Base-by-base conservation (phyloP, 2,329 filamentous ascomycete species). In the Calycina marina region DNA sequence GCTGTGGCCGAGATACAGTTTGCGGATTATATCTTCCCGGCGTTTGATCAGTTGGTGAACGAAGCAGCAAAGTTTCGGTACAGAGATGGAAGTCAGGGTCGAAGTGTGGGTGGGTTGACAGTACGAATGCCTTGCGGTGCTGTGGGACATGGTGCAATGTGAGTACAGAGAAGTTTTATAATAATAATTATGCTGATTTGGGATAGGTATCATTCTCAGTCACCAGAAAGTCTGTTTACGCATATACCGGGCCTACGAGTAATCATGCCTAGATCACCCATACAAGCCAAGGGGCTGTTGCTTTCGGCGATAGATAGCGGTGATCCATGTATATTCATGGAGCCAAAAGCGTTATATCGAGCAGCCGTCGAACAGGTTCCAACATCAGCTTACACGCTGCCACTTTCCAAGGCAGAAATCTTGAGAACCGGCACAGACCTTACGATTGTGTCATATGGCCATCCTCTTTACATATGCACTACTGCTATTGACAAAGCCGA, bases 1-100 rank as follows among this genome's bases (percentile, higher is more conserved):
- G 84, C 90, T 0, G 72, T 96, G 14, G 88, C 88, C 1, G 90
- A 98, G 61, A 75, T 84, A 22, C 78, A 84, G 46, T 84, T 84
- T 50, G 78, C 78, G 14, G 78, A 84, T 50, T 84, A 84, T 48
- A 72, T 83, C 22, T 83, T 72, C 48, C 78, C 78, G 2, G 77
- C 78, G 0, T 83, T 82, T 44, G 78, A 84, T 50, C 78, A 84
- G 56, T 65, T 84, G 31, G 77, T 83, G 42, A 83, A 83, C 42
- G 78, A 84, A 55, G 77, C 75, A 1, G 75, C 76, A 25, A 83
- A 83, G 48, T 71, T 75, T 44, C 60, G 77, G 32, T 83, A 77
- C 48, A 61, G 77, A 39, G 69, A 75, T 44, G 76, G 74, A 9
- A 54, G 45, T 2, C 75, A 66, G 4, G 65, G 63, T 1, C 59